Percentiles rank a stretch among this genome's conserved stretches.
Evolutionary conservation across 1,284 basidiomycete species (phyloP).

Genomic region (Heliocybe sulcata): DNA sequence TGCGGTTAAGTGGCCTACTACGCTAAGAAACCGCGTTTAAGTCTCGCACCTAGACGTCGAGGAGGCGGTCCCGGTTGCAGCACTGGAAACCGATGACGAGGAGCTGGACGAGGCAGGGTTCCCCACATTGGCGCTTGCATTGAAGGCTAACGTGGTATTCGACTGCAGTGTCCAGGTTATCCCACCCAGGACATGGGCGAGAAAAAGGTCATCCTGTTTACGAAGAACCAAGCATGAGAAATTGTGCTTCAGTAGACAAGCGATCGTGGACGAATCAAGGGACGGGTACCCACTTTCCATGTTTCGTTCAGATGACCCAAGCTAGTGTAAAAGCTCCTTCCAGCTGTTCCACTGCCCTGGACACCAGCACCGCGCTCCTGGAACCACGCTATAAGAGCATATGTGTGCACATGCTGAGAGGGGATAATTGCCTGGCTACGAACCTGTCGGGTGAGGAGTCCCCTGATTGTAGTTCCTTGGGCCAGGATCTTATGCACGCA

Average conservation of each 20-base stretch:
- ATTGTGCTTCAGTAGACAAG: too few relatives aligned
- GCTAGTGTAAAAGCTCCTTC: conserved; percentile 79
- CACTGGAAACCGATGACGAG: not conserved
- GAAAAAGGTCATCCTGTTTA: conserved; percentile 50
- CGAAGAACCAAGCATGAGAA: not conserved
- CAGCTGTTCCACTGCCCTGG: conserved; percentile 37
- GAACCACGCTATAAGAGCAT: conserved; percentile 59
- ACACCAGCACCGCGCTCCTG: conserved; percentile 62
- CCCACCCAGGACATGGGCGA: conserved; percentile 67
- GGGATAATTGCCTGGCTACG: not conserved
- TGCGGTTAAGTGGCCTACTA: too few relatives aligned
- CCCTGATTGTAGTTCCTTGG: conserved; percentile 48
- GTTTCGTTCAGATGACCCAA: conserved; percentile 71
- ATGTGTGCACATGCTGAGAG: conserved; percentile 1
- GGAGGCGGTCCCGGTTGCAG: not conserved
- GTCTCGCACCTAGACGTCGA: not conserved
- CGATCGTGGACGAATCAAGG: too few relatives aligned
- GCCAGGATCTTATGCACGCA: conserved; percentile 33
- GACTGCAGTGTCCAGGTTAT: conserved; percentile 64
- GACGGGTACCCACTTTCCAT: conserved; percentile 38
- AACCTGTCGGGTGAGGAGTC: conserved; percentile 57
- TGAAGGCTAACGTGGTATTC: conserved; percentile 50
- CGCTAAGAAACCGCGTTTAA: too few relatives aligned
- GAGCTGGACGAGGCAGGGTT: conserved; percentile 13
- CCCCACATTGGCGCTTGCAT: conserved; percentile 36